A percentile compares a stretch with the other conserved stretches of the same genome.
phyloP scores from a whole-genome alignment of 345 rosid genomes.

The Mercurialis annua region DNA sequence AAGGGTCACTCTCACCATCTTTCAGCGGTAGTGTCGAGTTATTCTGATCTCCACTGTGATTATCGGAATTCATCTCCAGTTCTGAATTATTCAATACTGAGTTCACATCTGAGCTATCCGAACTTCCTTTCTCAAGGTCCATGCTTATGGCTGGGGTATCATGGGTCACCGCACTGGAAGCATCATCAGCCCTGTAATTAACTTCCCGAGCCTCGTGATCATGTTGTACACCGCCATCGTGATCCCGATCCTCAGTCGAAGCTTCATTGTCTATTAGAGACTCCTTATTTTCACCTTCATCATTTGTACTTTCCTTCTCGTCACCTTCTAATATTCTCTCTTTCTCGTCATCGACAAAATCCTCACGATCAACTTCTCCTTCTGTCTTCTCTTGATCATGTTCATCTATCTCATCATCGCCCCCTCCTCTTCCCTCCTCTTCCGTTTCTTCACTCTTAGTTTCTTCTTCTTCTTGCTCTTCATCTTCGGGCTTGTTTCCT shows the following conservation, averaged over 20 bases:
- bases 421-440: not conserved
- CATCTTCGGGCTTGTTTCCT: not conserved
- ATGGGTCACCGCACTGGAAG: constrained; percentile 94
- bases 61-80: constrained; percentile 20
- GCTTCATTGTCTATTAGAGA: constrained; percentile 32
- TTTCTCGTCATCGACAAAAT: constrained; percentile 50
- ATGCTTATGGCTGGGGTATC: constrained; percentile 39
- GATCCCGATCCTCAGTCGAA: constrained; percentile 35
- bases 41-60: constrained; percentile 22
- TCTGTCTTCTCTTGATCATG: constrained; percentile 15
- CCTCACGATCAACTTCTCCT: constrained; percentile 26
- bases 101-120: constrained; percentile 36
- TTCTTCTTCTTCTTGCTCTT: not conserved
- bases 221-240: constrained; percentile 31
- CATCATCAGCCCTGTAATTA: constrained; percentile 86
- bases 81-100: constrained; percentile 19
- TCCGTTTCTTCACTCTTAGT: constrained; percentile 7
- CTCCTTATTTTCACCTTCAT: constrained; percentile 33
- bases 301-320: constrained; percentile 36
- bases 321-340: constrained; percentile 22
- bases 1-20: constrained; percentile 22
- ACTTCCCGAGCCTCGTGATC: constrained; percentile 80
- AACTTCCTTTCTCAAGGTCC: constrained; percentile 39
- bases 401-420: constrained; percentile 16
- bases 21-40: constrained; percentile 29